Base-by-base conservation (phyloP, 1,284 basidiomycete genomes). In the Trichosporon sp. region DNA sequence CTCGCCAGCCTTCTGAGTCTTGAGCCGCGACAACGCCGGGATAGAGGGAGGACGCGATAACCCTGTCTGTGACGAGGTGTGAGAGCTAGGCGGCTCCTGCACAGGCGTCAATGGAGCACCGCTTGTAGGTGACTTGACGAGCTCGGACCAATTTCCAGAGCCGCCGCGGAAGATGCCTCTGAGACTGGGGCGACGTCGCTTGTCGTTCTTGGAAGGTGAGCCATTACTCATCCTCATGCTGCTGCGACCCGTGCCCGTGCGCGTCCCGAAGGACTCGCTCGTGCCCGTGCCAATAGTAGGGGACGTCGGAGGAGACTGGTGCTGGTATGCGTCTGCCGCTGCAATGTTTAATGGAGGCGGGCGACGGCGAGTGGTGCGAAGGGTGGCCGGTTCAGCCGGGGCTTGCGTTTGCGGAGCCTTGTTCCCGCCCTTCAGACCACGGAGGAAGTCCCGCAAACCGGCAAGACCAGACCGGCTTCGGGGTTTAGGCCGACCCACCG, bases 131-230 rank as follows among this genome's bases (percentile, higher is more conserved):
- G 63, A 65, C 19, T 56, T 19, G 8, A 74, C 73, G 3, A 78
- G 66, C 29, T 76, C 77, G 19, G 69, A 67, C 77, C 77, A 78
- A 61, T 73, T 75, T 8, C 77, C 77, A 0, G 75, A 77, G 27
- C 68, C 66, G 0, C 71, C 69, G 2, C 75, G 70, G 66, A 78
- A 78, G 25, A 78, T 74, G 56, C 71, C 73, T 23, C 70, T 65
- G 21, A 78, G 61, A 29, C 65, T 72, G 0, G 76, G 74, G 23
- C 75, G 65, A 52, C 72, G 66, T 23, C 56, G 63, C 46, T 64
- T 62, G 32, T 60, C 56, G 31, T 8, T 23, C 59, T 61, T 64
- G 40, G 56, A 34, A 4, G 37, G 58, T 21, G 58, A 25, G 23
- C 40, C 37, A 23, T 32, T 9, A 19, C 40, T 23, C 16, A 23